Evolutionary conservation across 2,329 filamentous ascomycete species (phyloP).

Genomic region (Trichophyton rubrum): DNA sequence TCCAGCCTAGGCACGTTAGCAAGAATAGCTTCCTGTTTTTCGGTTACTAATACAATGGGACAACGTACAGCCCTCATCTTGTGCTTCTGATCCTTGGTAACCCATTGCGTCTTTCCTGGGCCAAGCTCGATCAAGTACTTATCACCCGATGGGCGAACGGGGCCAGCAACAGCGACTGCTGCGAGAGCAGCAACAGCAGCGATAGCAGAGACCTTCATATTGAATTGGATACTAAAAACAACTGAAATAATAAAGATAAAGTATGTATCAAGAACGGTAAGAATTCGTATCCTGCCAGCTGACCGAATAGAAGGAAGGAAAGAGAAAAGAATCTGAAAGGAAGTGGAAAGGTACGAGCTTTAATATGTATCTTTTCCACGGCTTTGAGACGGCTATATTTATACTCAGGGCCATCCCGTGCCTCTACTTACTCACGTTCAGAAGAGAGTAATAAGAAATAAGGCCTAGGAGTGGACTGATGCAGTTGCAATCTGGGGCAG

Average conservation of each 20-base stretch:
- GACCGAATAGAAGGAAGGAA: neutral
- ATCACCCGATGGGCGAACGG: neutral
- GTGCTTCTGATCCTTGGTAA: constrained; percentile 94
- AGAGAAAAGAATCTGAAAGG: neutral
- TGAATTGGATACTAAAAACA: neutral
- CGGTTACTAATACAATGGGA: neutral
- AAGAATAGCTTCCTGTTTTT: neutral
- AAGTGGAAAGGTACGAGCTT: neutral
- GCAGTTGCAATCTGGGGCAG: neutral
- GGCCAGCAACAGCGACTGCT: neutral
- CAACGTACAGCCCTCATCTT: constrained; percentile 44
- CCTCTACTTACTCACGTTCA: neutral
- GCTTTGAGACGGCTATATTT: neutral
- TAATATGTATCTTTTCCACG: neutral
- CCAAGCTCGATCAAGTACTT: constrained; percentile 68
- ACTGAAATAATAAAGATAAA: neutral
- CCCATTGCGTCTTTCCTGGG: constrained; percentile 70
- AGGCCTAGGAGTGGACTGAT: neutral
- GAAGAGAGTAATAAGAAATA: neutral
- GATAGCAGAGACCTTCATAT: neutral
- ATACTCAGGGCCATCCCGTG: neutral
- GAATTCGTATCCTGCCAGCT: neutral
- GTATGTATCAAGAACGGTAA: neutral
- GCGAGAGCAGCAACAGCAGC: neutral
- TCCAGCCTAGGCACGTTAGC: neutral